Evolutionary conservation across 2,329 filamentous ascomycete genomes (phyloP).

Genomic region (Corynespora cassiicola): DNA sequence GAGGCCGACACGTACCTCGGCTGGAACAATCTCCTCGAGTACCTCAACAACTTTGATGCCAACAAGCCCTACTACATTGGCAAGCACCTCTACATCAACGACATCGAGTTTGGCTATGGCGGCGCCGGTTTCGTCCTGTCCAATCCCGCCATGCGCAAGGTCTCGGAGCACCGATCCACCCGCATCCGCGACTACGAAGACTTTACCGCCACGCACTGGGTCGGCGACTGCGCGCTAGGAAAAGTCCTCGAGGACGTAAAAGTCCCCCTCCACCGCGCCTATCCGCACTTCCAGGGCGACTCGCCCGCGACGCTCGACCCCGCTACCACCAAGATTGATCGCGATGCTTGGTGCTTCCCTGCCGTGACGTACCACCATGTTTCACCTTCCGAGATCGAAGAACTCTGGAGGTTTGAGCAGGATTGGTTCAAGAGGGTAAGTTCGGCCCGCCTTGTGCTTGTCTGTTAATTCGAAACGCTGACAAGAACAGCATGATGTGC

Average conservation of each 20-base stretch:
- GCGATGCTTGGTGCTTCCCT: conserved; percentile 52
- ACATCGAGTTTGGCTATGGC: conserved; percentile 53
- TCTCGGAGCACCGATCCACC: conserved; percentile 36
- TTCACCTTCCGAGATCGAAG: conserved; percentile 42
- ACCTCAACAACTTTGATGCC: conserved; percentile 47
- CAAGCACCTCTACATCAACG: conserved; percentile 51
- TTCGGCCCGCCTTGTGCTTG: neutral
- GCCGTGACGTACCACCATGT: conserved; percentile 51
- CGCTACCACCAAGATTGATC: conserved; percentile 37
- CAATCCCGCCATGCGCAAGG: conserved; percentile 47
- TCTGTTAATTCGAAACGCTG: conserved; percentile 14
- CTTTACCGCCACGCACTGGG: conserved; percentile 44
- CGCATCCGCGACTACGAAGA: conserved; percentile 43
- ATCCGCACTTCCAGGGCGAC: conserved; percentile 55
- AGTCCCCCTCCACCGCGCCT: conserved; percentile 45
- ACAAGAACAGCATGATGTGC: conserved; percentile 34
- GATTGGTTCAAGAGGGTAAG: conserved; percentile 43
- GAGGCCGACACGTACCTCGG: conserved; percentile 46
- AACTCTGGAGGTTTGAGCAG: conserved; percentile 48
- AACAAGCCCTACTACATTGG: conserved; percentile 52
- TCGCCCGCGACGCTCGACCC: conserved; percentile 51
- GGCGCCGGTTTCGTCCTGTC: conserved; percentile 54
- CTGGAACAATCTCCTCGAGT: conserved; percentile 49
- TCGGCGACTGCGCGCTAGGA: conserved; percentile 47
- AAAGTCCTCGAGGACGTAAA: conserved; percentile 45